Base-by-base conservation (phyloP, 2,329 filamentous ascomycete species). In the Aplosporella prunicola region DNA sequence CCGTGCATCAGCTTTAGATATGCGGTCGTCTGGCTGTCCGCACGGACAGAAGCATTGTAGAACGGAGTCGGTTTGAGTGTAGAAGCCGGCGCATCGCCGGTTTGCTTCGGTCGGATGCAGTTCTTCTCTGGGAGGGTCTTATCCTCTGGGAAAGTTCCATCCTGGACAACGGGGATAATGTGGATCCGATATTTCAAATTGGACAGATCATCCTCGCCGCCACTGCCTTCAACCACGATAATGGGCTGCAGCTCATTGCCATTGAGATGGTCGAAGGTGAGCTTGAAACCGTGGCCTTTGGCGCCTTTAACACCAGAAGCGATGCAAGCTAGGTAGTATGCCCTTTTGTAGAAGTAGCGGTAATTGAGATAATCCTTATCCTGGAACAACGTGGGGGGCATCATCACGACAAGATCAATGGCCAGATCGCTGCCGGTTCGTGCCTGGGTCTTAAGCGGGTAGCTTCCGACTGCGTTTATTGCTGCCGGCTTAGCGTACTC, bases 331-430 rank as follows among this genome's bases (percentile, higher is more conserved):
- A 96, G 66, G 54, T 93, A 96, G 60, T 89, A 96, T 9, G 91
- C 83, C 45, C 88, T 72, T 52, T 94, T 93, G 64, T 95, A 88
- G 55, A 95, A 94, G 63, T 93, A 96, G 43, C 91, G 77, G 66
- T 91, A 73, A 57, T 94, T 87, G 33, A 88, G 71, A 56, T 89
- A 95, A 60, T 98, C 91, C 62, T 96, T 96, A 29, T 93, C 84
- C 53, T 94, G 86, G 51, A 96, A 88, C 9, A 94, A 62, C 1
- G 72, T 64, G 27, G 38, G 25, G 9, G 91, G 89, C 77, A 98
- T 93, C 32, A 82, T 82, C 11, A 93, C 76, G 5, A 89, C 78
- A 71, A 96, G 75, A 58, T 96, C 89, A 42, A 95, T 69, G 11
- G 72, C 68, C 17, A 79, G 62, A 17, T 57, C 59, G 32, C 63